Conservation (phyloP, 768 basidiomycete genomes). For the Leccinum truebloodii region DNA sequence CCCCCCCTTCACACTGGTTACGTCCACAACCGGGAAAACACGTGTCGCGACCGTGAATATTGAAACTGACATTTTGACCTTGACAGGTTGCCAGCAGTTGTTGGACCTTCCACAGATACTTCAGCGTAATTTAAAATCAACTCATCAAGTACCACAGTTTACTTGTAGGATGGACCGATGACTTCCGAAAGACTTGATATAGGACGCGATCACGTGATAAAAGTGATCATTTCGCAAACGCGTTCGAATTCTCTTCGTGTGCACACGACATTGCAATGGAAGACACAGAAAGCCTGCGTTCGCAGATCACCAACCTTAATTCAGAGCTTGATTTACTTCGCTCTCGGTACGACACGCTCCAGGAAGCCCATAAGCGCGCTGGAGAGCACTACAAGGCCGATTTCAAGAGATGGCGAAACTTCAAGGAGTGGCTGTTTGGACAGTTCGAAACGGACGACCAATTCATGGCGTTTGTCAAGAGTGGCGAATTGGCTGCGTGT, state of each 20-base stretch:
- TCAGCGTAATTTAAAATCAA: too few species aligned
- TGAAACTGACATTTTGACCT: too few species aligned
- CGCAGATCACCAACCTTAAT: slow-evolving; percentile 25
- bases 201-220: slow-evolving; percentile 29
- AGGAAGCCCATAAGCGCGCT: slow-evolving; percentile 44
- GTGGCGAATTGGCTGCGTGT: slow-evolving; percentile 30
- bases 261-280: background rate
- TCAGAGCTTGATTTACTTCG: slow-evolving; percentile 39
- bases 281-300: slow-evolving; percentile 7
- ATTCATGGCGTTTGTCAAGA: slow-evolving; percentile 27
- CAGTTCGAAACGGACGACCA: slow-evolving; percentile 35
- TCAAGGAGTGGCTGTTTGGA: slow-evolving; percentile 45
- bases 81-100: background rate
- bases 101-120: background rate
- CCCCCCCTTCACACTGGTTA: background rate
- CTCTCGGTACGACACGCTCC: slow-evolving; percentile 46
- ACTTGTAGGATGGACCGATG: background rate
- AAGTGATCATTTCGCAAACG: background rate
- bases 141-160: background rate
- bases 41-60: background rate
- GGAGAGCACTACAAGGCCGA: slow-evolving; percentile 50
- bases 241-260: background rate
- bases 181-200: background rate
- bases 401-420: slow-evolving; percentile 52
- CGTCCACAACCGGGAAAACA: background rate